Conservation (phyloP, 2,329 filamentous ascomycete genomes). For the Remersonia thermophila region DNA sequence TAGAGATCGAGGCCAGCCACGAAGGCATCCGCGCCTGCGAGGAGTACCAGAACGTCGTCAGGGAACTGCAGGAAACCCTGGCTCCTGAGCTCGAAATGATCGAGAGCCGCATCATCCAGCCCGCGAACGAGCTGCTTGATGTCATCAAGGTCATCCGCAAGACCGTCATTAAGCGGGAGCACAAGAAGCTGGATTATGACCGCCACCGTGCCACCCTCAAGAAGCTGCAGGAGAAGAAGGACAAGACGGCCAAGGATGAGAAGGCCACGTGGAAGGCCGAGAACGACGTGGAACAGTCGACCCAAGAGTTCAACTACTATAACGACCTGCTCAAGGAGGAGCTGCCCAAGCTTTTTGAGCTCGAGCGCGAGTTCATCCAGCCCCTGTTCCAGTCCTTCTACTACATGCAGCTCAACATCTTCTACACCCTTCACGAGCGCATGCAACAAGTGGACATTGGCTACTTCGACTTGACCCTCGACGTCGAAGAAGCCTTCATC, state of each 20-base stretch:
- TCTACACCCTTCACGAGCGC: conserved; percentile 94
- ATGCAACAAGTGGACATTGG: conserved; percentile 97
- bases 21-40: conserved; percentile 93
- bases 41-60: conserved; percentile 85
- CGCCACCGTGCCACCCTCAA: conserved; percentile 72
- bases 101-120: conserved; percentile 77
- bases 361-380: conserved; percentile 90
- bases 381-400: conserved; percentile 98
- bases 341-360: conserved; percentile 75
- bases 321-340: conserved; percentile 96
- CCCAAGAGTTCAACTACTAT: conserved; percentile 95
- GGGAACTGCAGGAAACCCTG: conserved; percentile 78
- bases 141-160: conserved; percentile 95
- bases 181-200: conserved; percentile 96
- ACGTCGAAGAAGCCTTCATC: conserved; percentile 84
- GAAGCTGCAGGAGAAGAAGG: conserved; percentile 96
- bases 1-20: conserved; percentile 71
- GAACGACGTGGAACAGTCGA: conserved; percentile 78
- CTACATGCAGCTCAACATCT: conserved; percentile 99
- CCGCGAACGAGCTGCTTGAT: conserved; percentile 83
- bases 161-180: conserved; percentile 75
- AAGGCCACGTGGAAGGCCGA: conserved; percentile 96
- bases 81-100: conserved; percentile 96
- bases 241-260: conserved; percentile 90
- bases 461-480: conserved; percentile 86